These are phyloP conservation scores for Cutaneotrichosporon mucoides DNA, from an alignment of 1,284 basidiomycete genomes.

Conservation along the genomic window DNA sequence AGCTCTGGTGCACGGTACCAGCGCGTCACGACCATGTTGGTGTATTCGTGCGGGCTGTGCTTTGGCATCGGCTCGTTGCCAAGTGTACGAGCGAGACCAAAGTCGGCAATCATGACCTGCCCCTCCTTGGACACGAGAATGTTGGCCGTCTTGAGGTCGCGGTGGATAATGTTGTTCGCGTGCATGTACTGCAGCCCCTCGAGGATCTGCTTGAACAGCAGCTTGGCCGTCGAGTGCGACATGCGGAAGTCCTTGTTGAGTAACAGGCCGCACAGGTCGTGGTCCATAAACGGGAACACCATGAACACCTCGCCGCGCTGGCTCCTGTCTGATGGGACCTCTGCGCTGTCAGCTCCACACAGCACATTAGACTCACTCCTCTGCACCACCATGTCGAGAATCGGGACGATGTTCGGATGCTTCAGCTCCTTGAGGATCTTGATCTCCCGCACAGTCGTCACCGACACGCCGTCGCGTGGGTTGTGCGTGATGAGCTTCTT, in stretches of 20 bases:
- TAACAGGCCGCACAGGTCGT: conserved; percentile 90
- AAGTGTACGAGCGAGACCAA: conserved; percentile 65
- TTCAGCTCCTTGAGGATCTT: conserved; percentile 88
- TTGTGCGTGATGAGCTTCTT: conserved; percentile 86
- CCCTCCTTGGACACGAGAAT: conserved; percentile 86
- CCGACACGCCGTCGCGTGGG: conserved; percentile 83
- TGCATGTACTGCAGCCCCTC: conserved; percentile 96
- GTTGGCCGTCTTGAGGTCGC: conserved; percentile 99
- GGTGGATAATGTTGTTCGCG: conserved; percentile 87
- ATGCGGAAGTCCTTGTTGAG: conserved; percentile 83
- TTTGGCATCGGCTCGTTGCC: conserved; percentile 47
- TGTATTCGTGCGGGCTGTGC: conserved; percentile 63
- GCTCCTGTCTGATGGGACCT: conserved; percentile 21
- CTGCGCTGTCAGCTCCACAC: not conserved
- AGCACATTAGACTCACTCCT: conserved; percentile 36
- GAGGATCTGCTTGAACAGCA: conserved; percentile 92
- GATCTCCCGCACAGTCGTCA: conserved; percentile 97
- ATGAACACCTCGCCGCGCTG: conserved; percentile 67
- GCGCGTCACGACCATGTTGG: conserved; percentile 71
- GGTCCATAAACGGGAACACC: conserved; percentile 99
- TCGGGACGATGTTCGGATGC: conserved; percentile 79
- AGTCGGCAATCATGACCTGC: conserved; percentile 85
- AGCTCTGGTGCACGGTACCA: conserved; percentile 71
- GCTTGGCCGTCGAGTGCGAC: conserved; percentile 79
- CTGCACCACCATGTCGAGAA: conserved; percentile 80